These are phyloP conservation scores for Heterobasidion occidentale DNA, from an alignment of 1,284 basidiomycete species.

Conservation along the genomic window DNA sequence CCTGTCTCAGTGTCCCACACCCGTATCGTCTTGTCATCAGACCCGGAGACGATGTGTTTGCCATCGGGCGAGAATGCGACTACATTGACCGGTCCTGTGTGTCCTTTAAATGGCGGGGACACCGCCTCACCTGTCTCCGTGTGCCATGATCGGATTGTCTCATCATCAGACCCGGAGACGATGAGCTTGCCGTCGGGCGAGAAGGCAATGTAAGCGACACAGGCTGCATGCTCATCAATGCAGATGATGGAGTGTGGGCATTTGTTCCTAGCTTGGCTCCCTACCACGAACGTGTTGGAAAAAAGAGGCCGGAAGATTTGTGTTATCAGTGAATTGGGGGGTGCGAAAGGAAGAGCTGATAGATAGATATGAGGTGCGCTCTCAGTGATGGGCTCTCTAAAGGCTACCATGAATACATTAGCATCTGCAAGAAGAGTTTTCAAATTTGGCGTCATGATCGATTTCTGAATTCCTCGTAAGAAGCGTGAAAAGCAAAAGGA, in stretches of 20 bases:
- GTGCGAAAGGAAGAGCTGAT: not conserved
- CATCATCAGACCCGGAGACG: not conserved
- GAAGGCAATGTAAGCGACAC: not conserved
- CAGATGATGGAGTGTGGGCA: too few relatives aligned
- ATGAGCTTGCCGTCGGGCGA: not conserved
- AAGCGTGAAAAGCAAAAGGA: not conserved
- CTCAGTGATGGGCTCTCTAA: not conserved
- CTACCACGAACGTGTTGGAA: not conserved
- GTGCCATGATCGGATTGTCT: not conserved
- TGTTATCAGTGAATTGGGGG: not conserved
- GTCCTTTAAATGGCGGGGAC: not conserved
- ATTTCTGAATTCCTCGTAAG: not conserved
- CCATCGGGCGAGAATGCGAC: not conserved
- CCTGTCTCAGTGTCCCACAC: not conserved
- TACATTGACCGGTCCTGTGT: not conserved
- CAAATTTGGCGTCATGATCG: not conserved
- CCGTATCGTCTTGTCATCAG: not conserved
- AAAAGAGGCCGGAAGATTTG: not conserved
- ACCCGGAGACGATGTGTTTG: not conserved
- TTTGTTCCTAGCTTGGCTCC: not conserved
- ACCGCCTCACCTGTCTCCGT: not conserved
- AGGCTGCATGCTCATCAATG: not conserved
- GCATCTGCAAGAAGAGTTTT: not conserved
- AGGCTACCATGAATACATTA: not conserved
- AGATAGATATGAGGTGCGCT: not conserved